A percentile compares a stretch with the other conserved stretches of the same genome.
These are phyloP conservation scores for Cyclostephanos invisitatus DNA, from an alignment of 108 stramenopile species.

Conservation along the genomic window DNA sequence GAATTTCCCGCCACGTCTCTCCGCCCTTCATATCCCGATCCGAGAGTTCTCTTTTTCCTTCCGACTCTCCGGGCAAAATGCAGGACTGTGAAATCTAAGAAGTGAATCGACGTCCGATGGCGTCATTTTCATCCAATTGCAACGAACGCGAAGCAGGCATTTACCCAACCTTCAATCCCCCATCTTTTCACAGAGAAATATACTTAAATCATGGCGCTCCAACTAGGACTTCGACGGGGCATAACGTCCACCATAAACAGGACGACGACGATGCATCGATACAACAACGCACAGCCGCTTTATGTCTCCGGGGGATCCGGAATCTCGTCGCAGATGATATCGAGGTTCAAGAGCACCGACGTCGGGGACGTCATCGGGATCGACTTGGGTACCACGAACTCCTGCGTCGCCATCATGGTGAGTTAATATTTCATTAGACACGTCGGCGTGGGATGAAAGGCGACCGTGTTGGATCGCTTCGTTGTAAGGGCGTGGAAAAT, in stretches of 20 bases:
- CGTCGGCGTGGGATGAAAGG: no score
- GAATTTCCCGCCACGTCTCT: no score
- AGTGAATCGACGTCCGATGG: no score
- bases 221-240: slow-evolving; percentile 41
- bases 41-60: no score
- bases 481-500: no score
- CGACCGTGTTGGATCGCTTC: no score
- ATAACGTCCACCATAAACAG: slow-evolving; percentile 6
- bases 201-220: slow-evolving; percentile 34
- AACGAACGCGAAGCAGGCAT: not conserved
- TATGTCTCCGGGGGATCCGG: slow-evolving; percentile 20
- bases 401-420: slow-evolving; percentile 99
- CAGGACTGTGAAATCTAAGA: slow-evolving; percentile 11
- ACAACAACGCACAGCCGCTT: slow-evolving; percentile 15
- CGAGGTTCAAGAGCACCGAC: slow-evolving; percentile 63
- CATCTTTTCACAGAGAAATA: not conserved
- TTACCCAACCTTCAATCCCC: no score
- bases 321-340: slow-evolving; percentile 7
- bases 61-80: slow-evolving; percentile 1
- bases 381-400: slow-evolving; percentile 99
- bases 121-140: slow-evolving; percentile 8
- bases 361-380: slow-evolving; percentile 98
- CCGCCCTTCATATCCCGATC: no score
- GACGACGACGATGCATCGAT: slow-evolving; percentile 3
- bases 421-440: no score